A percentile compares a stretch with the other conserved stretches of the same genome.
These are phyloP conservation scores for Funneliformis geosporum DNA, from an alignment of 192 early-diverging fungal genomes.

Conservation along the genomic window DNA sequence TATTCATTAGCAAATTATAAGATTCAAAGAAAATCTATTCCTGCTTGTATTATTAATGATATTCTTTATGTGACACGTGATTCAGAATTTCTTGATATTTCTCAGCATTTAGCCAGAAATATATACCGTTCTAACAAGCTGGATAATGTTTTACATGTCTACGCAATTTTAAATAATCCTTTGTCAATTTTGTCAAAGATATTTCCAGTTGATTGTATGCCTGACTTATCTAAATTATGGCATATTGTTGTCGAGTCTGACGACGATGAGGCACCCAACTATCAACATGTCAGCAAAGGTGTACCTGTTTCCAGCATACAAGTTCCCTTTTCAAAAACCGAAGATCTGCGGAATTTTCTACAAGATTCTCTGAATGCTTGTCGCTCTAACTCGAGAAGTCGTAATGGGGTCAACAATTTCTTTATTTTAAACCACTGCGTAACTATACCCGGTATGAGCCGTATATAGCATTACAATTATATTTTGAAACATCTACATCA, in stretches of 20 bases:
- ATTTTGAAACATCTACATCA: not conserved
- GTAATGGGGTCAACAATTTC: slow-evolving; percentile 33
- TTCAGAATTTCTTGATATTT: slow-evolving; percentile 33
- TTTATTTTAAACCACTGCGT: slow-evolving; percentile 50
- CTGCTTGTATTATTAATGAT: slow-evolving; percentile 43
- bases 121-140: not conserved
- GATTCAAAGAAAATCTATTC: slow-evolving; percentile 51
- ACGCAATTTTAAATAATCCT: not conserved
- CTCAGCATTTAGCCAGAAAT: not conserved
- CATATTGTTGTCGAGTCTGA: not conserved
- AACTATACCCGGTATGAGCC: slow-evolving; percentile 46
- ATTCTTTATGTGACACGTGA: slow-evolving; percentile 40
- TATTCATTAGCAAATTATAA: slow-evolving; percentile 45
- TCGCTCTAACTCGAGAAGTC: slow-evolving; percentile 39
- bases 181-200: not conserved
- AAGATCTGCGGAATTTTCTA: not conserved
- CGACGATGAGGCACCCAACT: slow-evolving; percentile 27
- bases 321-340: no score
- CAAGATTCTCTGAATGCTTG: slow-evolving; percentile 35
- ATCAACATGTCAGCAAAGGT: not conserved
- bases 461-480: slow-evolving; percentile 24
- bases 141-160: not conserved
- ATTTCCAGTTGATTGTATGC: slow-evolving; percentile 65
- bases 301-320: no score
- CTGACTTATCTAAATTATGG: slow-evolving; percentile 35